phyloP scores from a whole-genome alignment of 805 yeast genomes.

The Saturnispora quitensis region DNA sequence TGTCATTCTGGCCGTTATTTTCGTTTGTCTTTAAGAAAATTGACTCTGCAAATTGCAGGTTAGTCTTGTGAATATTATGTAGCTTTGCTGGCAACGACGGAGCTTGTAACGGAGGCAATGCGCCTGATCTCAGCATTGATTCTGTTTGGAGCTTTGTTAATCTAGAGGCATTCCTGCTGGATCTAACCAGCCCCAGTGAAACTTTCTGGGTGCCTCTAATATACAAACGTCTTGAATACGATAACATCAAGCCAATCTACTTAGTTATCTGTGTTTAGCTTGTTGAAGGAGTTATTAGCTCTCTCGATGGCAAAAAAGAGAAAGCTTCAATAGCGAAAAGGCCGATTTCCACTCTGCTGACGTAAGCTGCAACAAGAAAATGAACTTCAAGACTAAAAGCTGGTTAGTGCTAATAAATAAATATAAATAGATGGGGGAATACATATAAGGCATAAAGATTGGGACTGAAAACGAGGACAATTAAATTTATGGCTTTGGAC shows the following conservation, averaged over 20 bases:
- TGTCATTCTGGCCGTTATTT: not conserved
- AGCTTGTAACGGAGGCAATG: not conserved
- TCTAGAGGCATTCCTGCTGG: constrained; percentile 7
- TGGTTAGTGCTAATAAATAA: not conserved
- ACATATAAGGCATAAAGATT: not conserved
- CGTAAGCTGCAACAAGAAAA: not conserved
- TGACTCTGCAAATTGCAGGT: not conserved
- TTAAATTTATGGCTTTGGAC: constrained; percentile 48
- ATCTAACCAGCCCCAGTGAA: not conserved
- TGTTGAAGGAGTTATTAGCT: not conserved
- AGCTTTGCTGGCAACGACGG: not conserved
- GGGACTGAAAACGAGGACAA: not conserved
- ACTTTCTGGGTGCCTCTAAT: not conserved
- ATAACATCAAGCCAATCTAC: not conserved
- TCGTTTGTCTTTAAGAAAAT: not conserved
- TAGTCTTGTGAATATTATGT: not conserved
- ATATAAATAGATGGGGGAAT: not conserved
- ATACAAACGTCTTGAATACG: constrained; percentile 1
- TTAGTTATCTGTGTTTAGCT: not conserved
- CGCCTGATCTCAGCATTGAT: constrained; percentile 6
- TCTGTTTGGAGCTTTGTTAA: constrained; percentile 15
- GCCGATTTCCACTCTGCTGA: not conserved
- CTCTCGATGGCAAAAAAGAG: constrained; percentile 2
- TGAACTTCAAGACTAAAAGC: not conserved
- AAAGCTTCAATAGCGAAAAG: not conserved